Conservation (phyloP, 805 yeast species). For the Metschnikowia cerradonensis region DNA sequence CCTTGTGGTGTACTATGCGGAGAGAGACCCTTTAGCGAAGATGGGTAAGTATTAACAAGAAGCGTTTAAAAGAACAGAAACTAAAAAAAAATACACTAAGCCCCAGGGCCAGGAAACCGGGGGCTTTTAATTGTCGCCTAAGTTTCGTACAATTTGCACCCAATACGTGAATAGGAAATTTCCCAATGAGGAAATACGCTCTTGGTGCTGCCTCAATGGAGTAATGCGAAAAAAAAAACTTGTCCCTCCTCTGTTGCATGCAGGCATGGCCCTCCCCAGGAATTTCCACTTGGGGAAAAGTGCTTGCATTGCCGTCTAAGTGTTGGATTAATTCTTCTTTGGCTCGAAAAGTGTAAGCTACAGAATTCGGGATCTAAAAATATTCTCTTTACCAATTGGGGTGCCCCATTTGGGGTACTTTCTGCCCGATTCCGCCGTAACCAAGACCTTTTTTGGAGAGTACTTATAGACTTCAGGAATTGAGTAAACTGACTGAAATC, state of each 20-base stretch:
- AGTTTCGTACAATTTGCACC: slow-evolving; percentile 10
- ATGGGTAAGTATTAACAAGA: background rate
- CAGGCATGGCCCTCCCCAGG: background rate
- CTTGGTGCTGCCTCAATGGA: slow-evolving; percentile 6
- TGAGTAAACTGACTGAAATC: too few relatives aligned
- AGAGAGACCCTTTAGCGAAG: background rate
- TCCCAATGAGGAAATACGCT: slow-evolving; percentile 11
- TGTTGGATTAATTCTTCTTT: background rate
- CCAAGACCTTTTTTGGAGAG: too few relatives aligned
- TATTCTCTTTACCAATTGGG: background rate
- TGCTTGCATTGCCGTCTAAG: background rate
- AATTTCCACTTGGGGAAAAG: slow-evolving; percentile 1
- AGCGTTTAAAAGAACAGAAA: background rate
- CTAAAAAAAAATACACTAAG: slow-evolving; percentile 2
- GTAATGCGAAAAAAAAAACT: slow-evolving; percentile 4
- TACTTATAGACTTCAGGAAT: too few relatives aligned
- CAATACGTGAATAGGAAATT: slow-evolving; percentile 11
- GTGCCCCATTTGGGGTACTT: background rate
- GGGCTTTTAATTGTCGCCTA: slow-evolving; percentile 6
- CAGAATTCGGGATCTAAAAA: background rate
- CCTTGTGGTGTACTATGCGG: slow-evolving; percentile 1
- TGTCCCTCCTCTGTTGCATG: background rate
- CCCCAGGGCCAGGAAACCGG: slow-evolving; percentile 5
- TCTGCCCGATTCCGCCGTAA: too few relatives aligned
- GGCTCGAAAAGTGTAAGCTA: background rate